Percentiles rank a stretch among this genome's conserved stretches.
Conservation (phyloP, 345 rosid genomes). For the Euphorbia tirucalli region DNA sequence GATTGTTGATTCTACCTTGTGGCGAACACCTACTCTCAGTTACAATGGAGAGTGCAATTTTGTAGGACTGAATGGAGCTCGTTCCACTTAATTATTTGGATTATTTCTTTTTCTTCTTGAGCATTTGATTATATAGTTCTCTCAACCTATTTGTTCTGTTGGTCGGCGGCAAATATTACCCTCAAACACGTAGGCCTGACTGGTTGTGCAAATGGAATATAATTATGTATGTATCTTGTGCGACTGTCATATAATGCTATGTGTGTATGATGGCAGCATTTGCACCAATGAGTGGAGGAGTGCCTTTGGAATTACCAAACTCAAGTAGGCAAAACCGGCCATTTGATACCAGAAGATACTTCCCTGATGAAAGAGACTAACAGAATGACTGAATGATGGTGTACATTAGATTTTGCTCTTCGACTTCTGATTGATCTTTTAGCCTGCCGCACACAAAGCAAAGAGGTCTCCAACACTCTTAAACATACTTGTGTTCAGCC, state of each 20-base stretch:
- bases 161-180: not conserved
- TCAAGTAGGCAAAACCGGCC: conserved; percentile 40
- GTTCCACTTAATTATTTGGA: not conserved
- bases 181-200: too few species aligned
- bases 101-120: not conserved
- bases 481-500: too few species aligned
- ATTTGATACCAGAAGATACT: conserved; percentile 41
- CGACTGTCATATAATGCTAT: conserved; percentile 12
- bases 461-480: not conserved
- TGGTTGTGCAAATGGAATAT: not conserved
- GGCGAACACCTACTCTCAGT: too few species aligned
- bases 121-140: not conserved
- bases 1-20: too few species aligned
- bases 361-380: conserved; percentile 15
- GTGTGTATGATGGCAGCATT: conserved; percentile 53
- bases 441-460: not conserved
- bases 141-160: not conserved
- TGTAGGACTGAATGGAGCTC: not conserved
- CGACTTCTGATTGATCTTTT: not conserved
- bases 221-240: not conserved
- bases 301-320: conserved; percentile 26
- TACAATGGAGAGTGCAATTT: not conserved
- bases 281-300: conserved; percentile 65
- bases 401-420: not conserved
- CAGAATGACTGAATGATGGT: not conserved